Base-by-base conservation (phyloP, 495 filamentous ascomycete genomes). In the Friedmanniomyces simplex region DNA sequence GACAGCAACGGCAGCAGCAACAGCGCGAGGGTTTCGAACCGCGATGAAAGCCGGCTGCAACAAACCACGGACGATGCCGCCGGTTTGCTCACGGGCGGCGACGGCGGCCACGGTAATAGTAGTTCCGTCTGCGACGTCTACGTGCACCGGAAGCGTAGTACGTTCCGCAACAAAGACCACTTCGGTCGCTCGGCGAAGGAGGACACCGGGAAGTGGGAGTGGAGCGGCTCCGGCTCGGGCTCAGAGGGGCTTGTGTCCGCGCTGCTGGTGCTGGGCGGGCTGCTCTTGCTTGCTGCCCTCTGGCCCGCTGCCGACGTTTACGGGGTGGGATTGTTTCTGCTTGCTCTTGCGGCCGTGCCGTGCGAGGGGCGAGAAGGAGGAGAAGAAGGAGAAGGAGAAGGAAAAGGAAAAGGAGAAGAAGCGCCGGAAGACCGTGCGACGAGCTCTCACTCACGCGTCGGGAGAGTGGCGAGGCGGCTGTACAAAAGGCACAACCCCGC, bases 81-180 rank as follows among this genome's bases (percentile, higher is more conserved):
- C 28, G 10, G 4, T 32, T 10, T 10, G 28, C 28, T 32, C 28
- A 32, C n/a, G n/a, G n/a, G 28, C 28, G 10, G 28, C 28, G 20
- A 22, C 26, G 7, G 25, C 25, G 12, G 21, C 41, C n/a, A n/a
- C n/a, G n/a, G n/a, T n/a, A n/a, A n/a, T n/a, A 26, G 21, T 20
- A 26, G 24, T 11, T 13, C 20, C 45, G 13, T 10, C 13, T 12
- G 20, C 26, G 21, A 14, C 12, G 48, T 46, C 12, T 36, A 45
- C 36, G 21, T 47, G 32, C 28, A 48, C 41, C 10, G 41, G 42
- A 48, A 59, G 24, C 21, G 42, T 2, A 56, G 58, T 41, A 48
- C 50, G 22, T 48, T 63, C 43, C 55, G 60, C 36, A 43, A 52
- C 48, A 42, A 57, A 13, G 57, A 63, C 25, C 57, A 60, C 49